phyloP scores from a whole-genome alignment of 1,284 basidiomycete genomes.

The Pascua sp. region DNA sequence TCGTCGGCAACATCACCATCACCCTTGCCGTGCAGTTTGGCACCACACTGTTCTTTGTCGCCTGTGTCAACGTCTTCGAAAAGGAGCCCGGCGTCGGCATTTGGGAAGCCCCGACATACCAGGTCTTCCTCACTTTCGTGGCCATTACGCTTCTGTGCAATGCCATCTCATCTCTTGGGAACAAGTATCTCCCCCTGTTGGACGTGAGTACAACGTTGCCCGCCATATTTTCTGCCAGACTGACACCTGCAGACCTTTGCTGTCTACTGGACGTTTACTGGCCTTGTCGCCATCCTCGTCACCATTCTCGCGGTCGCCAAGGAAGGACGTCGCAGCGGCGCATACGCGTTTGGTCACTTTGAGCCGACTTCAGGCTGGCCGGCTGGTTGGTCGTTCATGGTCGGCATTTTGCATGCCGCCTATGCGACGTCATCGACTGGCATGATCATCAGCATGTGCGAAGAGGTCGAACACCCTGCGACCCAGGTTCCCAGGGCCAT shows the following conservation, averaged over 20 bases:
- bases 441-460: constrained; percentile 46
- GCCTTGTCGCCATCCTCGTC: constrained; percentile 17
- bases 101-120: constrained; percentile 20
- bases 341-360: constrained; percentile 27
- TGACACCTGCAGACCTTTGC: constrained; percentile 25
- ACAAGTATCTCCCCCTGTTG: constrained; percentile 36
- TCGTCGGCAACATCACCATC: constrained; percentile 51
- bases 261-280: constrained; percentile 29
- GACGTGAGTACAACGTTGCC: constrained; percentile 23
- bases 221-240: not conserved
- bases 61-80: constrained; percentile 24
- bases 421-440: constrained; percentile 41
- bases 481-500: constrained; percentile 44
- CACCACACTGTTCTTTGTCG: constrained; percentile 33
- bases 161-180: constrained; percentile 31
- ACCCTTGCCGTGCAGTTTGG: constrained; percentile 51
- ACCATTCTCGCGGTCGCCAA: constrained; percentile 46
- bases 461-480: constrained; percentile 46
- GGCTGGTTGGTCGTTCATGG: constrained; percentile 22
- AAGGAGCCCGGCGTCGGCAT: constrained; percentile 12
- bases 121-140: constrained; percentile 17
- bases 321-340: constrained; percentile 33
- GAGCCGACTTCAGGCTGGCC: constrained; percentile 18
- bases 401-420: constrained; percentile 44
- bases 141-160: constrained; percentile 18